These are phyloP conservation scores for Ascochyta rabiei DNA, from an alignment of 2,329 filamentous ascomycete genomes.

Conservation along the genomic window DNA sequence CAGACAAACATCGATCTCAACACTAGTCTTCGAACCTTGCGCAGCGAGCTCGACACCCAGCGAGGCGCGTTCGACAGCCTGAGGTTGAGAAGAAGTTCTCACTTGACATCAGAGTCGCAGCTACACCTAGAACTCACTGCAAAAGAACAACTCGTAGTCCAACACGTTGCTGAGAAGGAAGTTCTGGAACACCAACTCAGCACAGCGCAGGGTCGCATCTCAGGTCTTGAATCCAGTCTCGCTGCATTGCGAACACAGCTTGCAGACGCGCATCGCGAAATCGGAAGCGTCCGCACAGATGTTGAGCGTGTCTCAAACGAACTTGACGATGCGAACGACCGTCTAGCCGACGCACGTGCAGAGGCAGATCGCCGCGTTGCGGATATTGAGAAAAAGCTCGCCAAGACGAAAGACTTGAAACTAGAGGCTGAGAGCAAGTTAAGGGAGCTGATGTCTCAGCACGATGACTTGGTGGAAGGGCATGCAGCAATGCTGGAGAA, in stretches of 20 bases:
- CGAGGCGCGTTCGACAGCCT: slow-evolving; percentile 1
- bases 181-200: slow-evolving; percentile 32
- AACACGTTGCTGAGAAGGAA: slow-evolving; percentile 33
- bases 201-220: slow-evolving; percentile 36
- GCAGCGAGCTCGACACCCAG: slow-evolving; percentile 26
- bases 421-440: slow-evolving; percentile 31
- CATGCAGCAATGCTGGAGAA: slow-evolving; percentile 36
- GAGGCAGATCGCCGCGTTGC: slow-evolving; percentile 38
- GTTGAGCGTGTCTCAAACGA: slow-evolving; percentile 35
- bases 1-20: slow-evolving; percentile 33
- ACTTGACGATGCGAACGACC: slow-evolving; percentile 34
- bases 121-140: slow-evolving; percentile 29
- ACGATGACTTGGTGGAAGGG: slow-evolving; percentile 34
- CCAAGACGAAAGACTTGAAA: slow-evolving; percentile 36
- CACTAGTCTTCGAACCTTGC: slow-evolving; percentile 26
- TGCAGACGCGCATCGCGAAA: slow-evolving; percentile 38
- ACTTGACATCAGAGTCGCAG: slow-evolving; percentile 9
- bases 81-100: slow-evolving; percentile 1
- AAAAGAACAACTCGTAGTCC: slow-evolving; percentile 36
- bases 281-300: slow-evolving; percentile 30
- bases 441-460: slow-evolving; percentile 35
- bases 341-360: slow-evolving; percentile 29
- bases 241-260: slow-evolving; percentile 42
- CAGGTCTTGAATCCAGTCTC: slow-evolving; percentile 36
- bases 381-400: slow-evolving; percentile 40